Evolutionary conservation across 75 land plant genomes (phyloP).

Genomic region (Picea sitchensis): DNA sequence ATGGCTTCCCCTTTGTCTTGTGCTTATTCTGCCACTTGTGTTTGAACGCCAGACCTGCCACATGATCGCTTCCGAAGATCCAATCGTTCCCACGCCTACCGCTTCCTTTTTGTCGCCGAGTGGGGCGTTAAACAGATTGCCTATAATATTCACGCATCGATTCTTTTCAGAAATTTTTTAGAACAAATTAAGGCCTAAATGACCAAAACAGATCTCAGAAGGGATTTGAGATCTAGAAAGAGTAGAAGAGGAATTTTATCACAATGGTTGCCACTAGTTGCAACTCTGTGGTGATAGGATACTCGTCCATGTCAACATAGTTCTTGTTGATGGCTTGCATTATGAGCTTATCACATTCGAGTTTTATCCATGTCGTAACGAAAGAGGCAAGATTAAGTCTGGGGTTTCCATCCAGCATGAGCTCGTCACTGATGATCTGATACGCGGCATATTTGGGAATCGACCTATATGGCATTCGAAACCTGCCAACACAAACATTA

Average conservation of each 20-base stretch:
- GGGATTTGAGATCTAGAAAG: too few relatives aligned
- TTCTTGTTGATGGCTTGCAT: conserved; percentile 27
- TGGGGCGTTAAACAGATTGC: conserved; percentile 53
- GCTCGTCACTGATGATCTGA: conserved; percentile 37
- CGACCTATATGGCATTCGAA: conserved; percentile 8
- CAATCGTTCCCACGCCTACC: conserved; percentile 53
- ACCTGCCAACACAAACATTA: not conserved
- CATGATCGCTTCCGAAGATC: conserved; percentile 69
- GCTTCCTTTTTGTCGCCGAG: conserved; percentile 35
- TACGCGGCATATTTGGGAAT: conserved; percentile 34
- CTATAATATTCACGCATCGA: conserved; percentile 68
- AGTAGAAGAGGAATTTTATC: too few relatives aligned
- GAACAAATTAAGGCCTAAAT: not conserved
- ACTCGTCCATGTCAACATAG: too few relatives aligned
- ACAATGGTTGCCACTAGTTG: not conserved
- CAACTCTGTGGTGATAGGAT: too few relatives aligned
- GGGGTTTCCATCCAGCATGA: conserved; percentile 39
- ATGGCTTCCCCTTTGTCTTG: conserved; percentile 38
- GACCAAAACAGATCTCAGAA: not conserved
- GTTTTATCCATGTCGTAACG: conserved; percentile 22
- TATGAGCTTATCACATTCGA: conserved; percentile 41
- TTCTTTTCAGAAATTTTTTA: conserved; percentile 31
- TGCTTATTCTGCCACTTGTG: conserved; percentile 56
- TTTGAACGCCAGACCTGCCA: conserved; percentile 61
- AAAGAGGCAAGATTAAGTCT: conserved; percentile 38